phyloP scores from a whole-genome alignment of 805 yeast species.

The Teunomyces tritomae region DNA sequence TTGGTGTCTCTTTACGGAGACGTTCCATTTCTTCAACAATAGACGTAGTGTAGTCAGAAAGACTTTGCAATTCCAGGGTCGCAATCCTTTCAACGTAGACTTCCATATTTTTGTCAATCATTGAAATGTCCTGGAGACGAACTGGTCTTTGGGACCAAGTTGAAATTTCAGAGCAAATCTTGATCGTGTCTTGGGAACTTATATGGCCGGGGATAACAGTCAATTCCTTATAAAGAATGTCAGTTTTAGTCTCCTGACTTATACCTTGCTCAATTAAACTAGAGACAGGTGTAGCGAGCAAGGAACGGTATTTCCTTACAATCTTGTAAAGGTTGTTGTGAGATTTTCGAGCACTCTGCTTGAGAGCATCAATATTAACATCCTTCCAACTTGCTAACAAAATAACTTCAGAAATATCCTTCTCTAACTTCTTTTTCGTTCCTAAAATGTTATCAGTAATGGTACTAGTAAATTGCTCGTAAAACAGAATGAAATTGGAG shows the following conservation, averaged over 20 bases:
- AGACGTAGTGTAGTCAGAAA: constrained; percentile 55
- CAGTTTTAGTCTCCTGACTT: constrained; percentile 8
- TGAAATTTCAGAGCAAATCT: constrained; percentile 32
- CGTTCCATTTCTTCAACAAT: constrained; percentile 56
- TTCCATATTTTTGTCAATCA: constrained; percentile 57
- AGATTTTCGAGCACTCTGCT: constrained; percentile 88
- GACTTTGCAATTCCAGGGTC: constrained; percentile 41
- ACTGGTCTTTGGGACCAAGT: constrained; percentile 57
- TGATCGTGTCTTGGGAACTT: constrained; percentile 6
- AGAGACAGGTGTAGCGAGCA: constrained; percentile 52
- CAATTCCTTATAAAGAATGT: constrained; percentile 5
- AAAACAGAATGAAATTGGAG: constrained; percentile 58
- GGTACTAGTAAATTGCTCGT: constrained; percentile 57
- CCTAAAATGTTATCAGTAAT: constrained; percentile 45
- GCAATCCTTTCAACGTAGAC: constrained; percentile 38
- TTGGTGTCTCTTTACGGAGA: constrained; percentile 77
- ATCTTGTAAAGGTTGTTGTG: constrained; percentile 81
- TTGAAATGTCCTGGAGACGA: constrained; percentile 49
- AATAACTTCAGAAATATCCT: constrained; percentile 81
- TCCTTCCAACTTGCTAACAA: constrained; percentile 96
- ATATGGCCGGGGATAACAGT: constrained; percentile 10
- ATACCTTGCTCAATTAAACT: constrained; percentile 58
- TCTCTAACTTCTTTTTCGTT: constrained; percentile 59
- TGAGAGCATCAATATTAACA: constrained; percentile 87
- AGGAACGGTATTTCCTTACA: constrained; percentile 73